phyloP scores from a whole-genome alignment of 257 asterid species.

The Solanum acaule region DNA sequence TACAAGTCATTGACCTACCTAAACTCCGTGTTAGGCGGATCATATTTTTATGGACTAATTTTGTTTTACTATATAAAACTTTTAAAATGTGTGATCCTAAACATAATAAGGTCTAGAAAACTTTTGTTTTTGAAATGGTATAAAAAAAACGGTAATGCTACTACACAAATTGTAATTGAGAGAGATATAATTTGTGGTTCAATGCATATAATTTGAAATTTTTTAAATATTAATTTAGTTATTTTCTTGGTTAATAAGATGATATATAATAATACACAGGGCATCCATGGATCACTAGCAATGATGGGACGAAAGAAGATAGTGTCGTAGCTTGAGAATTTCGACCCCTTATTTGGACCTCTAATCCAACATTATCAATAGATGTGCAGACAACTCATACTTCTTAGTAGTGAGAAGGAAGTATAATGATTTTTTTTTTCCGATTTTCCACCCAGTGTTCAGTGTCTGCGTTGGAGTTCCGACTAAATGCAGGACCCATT shows the following conservation, averaged over 20 bases:
- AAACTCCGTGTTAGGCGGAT: no score
- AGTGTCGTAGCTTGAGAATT: conserved; percentile 18
- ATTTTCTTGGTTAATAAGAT: background rate
- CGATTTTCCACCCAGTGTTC: background rate
- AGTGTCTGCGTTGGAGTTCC: background rate
- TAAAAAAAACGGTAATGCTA: no score
- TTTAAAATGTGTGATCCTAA: no score
- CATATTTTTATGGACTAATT: no score
- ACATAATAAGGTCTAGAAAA: no score
- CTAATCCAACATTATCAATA: background rate
- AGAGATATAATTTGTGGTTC: no score
- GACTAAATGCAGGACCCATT: background rate
- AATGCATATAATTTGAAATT: background rate
- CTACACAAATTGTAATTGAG: no score
- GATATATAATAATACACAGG: conserved; percentile 12
- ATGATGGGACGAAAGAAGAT: conserved; percentile 12
- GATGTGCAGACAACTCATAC: background rate
- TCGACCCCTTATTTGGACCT: background rate
- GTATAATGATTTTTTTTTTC: no score
- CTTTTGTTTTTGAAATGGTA: no score
- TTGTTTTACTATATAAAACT: no score
- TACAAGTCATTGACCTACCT: no score
- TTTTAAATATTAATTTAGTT: background rate
- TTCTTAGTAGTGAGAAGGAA: background rate
- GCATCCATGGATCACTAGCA: conserved; percentile 55